Percentiles rank a stretch among this genome's conserved stretches.
Evolutionary conservation across 257 asterid genomes (phyloP).

Genomic region (Solanum rostratum): DNA sequence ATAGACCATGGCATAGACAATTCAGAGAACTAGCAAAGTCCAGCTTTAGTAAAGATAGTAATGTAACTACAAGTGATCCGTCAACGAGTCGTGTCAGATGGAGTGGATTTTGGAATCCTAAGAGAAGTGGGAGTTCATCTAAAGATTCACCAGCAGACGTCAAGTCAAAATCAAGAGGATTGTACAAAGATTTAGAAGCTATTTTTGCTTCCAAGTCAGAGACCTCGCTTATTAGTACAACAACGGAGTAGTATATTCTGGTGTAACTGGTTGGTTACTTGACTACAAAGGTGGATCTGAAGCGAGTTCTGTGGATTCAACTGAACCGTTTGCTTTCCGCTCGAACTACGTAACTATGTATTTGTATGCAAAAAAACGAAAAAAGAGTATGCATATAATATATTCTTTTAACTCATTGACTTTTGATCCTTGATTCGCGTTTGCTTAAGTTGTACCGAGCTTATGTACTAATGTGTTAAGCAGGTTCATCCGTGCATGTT

Average conservation of each 20-base stretch:
- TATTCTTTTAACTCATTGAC: not conserved
- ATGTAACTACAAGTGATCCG: slow-evolving; percentile 33
- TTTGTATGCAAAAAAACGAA: not conserved
- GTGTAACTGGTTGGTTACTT: not conserved
- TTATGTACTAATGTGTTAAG: not conserved
- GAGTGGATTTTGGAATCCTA: slow-evolving; percentile 54
- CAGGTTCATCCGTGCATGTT: not conserved
- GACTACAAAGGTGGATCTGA: not conserved
- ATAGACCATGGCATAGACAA: slow-evolving; percentile 66
- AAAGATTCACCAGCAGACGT: slow-evolving; percentile 44
- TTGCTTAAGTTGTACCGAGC: not conserved
- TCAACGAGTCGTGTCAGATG: slow-evolving; percentile 48
- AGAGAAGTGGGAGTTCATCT: slow-evolving; percentile 71
- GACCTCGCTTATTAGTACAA: not conserved
- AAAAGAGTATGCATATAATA: not conserved
- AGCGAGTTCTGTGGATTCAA: not conserved
- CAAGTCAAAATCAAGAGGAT: slow-evolving; percentile 51
- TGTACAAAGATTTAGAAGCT: slow-evolving; percentile 72
- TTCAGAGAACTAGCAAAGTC: slow-evolving; percentile 68
- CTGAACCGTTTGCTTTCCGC: not conserved
- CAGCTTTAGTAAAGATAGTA: slow-evolving; percentile 55
- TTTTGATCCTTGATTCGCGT: not conserved
- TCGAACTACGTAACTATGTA: not conserved
- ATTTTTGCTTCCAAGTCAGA: slow-evolving; percentile 68
- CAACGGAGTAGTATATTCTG: not conserved